These are phyloP conservation scores for Wickerhamomyces sp. DNA, from an alignment of 1,139 yeast species.

Conservation along the genomic window DNA sequence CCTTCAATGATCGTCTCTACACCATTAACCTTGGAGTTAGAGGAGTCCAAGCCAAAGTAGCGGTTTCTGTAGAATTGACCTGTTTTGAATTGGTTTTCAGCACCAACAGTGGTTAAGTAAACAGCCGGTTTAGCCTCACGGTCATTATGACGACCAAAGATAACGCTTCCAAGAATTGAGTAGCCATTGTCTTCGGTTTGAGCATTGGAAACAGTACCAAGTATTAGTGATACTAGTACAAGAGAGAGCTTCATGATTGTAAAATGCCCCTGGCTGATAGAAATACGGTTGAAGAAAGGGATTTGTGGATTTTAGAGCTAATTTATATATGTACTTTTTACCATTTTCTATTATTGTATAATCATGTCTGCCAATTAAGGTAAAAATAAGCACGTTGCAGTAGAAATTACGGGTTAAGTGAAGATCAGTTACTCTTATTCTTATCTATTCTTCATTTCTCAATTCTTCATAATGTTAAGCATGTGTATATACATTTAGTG, in stretches of 20 bases:
- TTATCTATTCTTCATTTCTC: too few relatives aligned
- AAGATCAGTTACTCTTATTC: too few relatives aligned
- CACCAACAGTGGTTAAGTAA: conserved; percentile 38
- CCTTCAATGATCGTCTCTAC: conserved; percentile 24
- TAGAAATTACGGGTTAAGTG: too few relatives aligned
- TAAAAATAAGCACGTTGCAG: too few relatives aligned
- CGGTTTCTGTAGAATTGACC: conserved; percentile 37
- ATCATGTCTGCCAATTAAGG: too few relatives aligned
- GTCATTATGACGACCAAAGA: conserved; percentile 44
- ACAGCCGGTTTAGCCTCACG: conserved; percentile 38
- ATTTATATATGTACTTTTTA: too few relatives aligned
- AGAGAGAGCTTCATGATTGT: background rate
- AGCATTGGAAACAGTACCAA: background rate
- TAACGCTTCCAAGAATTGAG: conserved; percentile 32
- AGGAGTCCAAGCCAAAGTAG: conserved; percentile 32
- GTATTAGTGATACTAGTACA: background rate
- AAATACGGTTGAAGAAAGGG: too few relatives aligned
- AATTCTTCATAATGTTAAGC: too few relatives aligned
- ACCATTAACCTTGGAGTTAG: conserved; percentile 20
- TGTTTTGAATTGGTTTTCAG: conserved; percentile 29
- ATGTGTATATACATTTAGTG: too few relatives aligned
- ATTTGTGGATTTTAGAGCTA: too few relatives aligned
- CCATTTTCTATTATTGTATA: too few relatives aligned
- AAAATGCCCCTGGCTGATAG: too few relatives aligned
- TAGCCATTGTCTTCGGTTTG: conserved; percentile 3